phyloP scores from a whole-genome alignment of 2,329 filamentous ascomycete genomes.

The Colletotrichum tofieldiae region DNA sequence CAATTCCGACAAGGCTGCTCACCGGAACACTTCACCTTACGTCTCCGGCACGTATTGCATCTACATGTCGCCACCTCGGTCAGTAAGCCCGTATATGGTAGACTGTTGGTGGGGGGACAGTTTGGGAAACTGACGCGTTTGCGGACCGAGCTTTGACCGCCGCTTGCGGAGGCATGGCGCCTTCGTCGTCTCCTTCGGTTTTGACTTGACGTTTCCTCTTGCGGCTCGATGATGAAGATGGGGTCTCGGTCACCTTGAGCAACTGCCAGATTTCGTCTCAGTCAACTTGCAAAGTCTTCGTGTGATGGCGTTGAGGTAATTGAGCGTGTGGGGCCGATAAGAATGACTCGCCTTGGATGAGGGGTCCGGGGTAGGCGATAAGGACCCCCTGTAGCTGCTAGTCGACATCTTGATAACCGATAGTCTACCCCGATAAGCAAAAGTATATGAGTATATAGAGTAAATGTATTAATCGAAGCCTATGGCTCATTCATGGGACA shows the following conservation, averaged over 20 bases:
- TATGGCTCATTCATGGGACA: not conserved
- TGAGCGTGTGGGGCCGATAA: constrained; percentile 19
- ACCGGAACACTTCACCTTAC: constrained; percentile 55
- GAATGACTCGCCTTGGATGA: constrained; percentile 24
- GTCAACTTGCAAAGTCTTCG: constrained; percentile 24
- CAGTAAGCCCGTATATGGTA: not conserved
- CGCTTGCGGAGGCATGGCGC: constrained; percentile 33
- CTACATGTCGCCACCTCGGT: constrained; percentile 7
- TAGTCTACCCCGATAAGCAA: not conserved
- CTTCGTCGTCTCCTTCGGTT: not conserved
- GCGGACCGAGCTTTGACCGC: constrained; percentile 35
- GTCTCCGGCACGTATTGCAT: constrained; percentile 49
- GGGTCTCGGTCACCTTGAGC: not conserved
- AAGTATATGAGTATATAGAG: too few relatives aligned
- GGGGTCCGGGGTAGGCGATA: constrained; percentile 27
- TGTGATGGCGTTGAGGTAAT: constrained; percentile 4
- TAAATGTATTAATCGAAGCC: not conserved
- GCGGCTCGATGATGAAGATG: constrained; percentile 4
- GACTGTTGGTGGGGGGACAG: constrained; percentile 3
- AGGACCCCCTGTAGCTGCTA: constrained; percentile 19
- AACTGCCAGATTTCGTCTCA: constrained; percentile 8
- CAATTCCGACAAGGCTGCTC: constrained; percentile 53
- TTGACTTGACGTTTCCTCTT: constrained; percentile 19
- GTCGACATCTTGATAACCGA: constrained; percentile 1
- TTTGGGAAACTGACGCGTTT: constrained; percentile 38